Evolutionary conservation across 202 grass and related monocot genomes (phyloP), one percentile per base, ranked within the genome.

Genomic region (Digitaria exilis): DNA sequence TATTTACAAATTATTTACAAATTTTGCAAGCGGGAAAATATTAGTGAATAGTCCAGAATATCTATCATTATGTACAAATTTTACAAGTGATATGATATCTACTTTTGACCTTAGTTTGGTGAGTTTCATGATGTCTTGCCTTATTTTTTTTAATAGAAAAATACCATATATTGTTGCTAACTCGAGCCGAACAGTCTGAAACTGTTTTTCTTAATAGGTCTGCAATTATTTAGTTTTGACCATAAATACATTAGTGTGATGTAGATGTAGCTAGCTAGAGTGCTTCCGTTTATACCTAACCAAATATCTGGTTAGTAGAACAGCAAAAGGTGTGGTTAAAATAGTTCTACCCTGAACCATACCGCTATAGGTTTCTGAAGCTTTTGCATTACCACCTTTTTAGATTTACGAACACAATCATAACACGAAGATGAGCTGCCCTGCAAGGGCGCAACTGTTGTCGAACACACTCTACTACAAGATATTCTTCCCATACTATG

Each of bases 401-500:
- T 82, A 97, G 94, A 72, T 89, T n/a, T 97, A 94, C 80, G 90
- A 97, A 39, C 92, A 97, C 69, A 89, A 80, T 73, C 90, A 94
- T 89, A 97, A 92, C 86, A 97, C 94, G 86, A 91, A 97, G 78
- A 97, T 97, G 92, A 94, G 86, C 71, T 97, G 94, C 73, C 90
- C 94, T 76, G 94, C 89, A 2, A 94, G 92, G 92, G 92, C 87
- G 9, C 92, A 94, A 44, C 90, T 94, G 22, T 70, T 97, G 32
- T 97, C 94, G 4, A 97, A 97, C 85, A 97, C 92, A 16, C 94
- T 97, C 35, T 97, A 97, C 74, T 94, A 94, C 67, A 97, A 97
- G 75, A 87, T 90, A 30, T 94, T 97, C 85, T 97, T 97, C 80
- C 92, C 94, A 22, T 97, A 97, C 69, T 97, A 94, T 13, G 41